phyloP scores from a whole-genome alignment of 2,329 filamentous ascomycete species.

The Trichoderma citrinoviride region DNA sequence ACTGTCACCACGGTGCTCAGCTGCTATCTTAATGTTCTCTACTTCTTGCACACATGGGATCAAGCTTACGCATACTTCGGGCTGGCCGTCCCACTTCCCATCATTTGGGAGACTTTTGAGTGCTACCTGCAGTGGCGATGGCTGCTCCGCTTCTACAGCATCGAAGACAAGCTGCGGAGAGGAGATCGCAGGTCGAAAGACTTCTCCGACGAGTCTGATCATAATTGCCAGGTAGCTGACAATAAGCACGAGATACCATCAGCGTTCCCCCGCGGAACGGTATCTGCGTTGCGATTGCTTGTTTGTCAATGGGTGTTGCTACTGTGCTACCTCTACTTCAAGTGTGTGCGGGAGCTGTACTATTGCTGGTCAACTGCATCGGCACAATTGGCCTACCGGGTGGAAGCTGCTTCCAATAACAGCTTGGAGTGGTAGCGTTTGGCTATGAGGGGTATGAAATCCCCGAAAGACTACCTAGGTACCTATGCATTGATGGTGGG shows the following conservation, averaged over 20 bases:
- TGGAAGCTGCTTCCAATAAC: neutral
- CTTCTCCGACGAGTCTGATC: neutral
- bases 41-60: conserved; percentile 7
- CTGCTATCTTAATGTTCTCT: conserved; percentile 7
- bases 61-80: conserved; percentile 9
- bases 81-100: neutral
- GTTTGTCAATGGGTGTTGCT: neutral
- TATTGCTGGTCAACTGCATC: neutral
- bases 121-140: conserved; percentile 13
- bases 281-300: neutral
- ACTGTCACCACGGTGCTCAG: conserved; percentile 3
- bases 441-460: neutral
- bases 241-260: neutral
- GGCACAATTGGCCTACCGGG: too few relatives aligned
- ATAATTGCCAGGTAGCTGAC: neutral
- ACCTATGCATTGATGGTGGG: too few relatives aligned
- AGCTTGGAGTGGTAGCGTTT: neutral
- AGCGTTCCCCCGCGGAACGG: neutral
- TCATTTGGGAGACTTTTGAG: conserved; percentile 5
- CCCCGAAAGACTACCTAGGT: too few relatives aligned
- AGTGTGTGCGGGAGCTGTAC: neutral
- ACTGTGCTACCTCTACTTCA: neutral
- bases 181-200: neutral
- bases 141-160: conserved; percentile 5
- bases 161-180: neutral